phyloP scores from a whole-genome alignment of 805 yeast genomes.

The Saccharomycopsis sp. region DNA sequence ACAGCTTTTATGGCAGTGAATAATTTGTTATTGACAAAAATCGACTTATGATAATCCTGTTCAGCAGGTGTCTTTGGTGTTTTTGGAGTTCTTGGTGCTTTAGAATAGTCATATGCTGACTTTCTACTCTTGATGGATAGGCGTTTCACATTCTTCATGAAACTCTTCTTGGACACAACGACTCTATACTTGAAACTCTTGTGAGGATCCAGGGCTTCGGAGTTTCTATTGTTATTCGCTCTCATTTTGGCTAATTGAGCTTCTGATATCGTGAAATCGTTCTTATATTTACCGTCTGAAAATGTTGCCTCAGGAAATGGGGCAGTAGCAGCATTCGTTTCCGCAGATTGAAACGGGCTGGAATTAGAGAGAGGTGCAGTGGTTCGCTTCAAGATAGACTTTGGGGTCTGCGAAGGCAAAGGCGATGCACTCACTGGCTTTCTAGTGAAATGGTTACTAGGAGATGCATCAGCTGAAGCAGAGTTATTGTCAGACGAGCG shows the following conservation, averaged over 20 bases:
- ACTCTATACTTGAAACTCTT: constrained; percentile 19
- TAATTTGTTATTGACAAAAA: constrained; percentile 11
- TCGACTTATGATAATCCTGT: constrained; percentile 5
- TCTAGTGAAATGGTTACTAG: neutral
- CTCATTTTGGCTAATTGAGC: constrained; percentile 2
- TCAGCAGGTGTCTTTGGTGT: neutral
- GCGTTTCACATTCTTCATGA: constrained; percentile 17
- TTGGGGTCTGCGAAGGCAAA: neutral
- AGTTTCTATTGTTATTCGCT: neutral
- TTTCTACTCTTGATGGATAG: constrained; percentile 10
- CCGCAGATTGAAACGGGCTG: neutral
- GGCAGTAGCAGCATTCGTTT: neutral
- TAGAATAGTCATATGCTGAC: constrained; percentile 1
- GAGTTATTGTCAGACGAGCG: neutral
- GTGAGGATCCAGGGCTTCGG: neutral
- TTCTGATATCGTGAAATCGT: constrained; percentile 13
- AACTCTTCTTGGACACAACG: constrained; percentile 15
- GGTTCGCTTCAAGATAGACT: neutral
- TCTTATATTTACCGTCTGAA: neutral
- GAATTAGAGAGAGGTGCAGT: neutral
- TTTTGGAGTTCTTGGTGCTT: neutral
- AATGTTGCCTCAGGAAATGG: neutral
- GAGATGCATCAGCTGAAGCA: neutral
- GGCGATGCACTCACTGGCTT: neutral
- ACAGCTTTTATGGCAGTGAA: constrained; percentile 14